Percentiles rank a stretch among this genome's conserved stretches.
phyloP scores from a whole-genome alignment of 2,329 filamentous ascomycete genomes.

The Diaporthe citriasiana region DNA sequence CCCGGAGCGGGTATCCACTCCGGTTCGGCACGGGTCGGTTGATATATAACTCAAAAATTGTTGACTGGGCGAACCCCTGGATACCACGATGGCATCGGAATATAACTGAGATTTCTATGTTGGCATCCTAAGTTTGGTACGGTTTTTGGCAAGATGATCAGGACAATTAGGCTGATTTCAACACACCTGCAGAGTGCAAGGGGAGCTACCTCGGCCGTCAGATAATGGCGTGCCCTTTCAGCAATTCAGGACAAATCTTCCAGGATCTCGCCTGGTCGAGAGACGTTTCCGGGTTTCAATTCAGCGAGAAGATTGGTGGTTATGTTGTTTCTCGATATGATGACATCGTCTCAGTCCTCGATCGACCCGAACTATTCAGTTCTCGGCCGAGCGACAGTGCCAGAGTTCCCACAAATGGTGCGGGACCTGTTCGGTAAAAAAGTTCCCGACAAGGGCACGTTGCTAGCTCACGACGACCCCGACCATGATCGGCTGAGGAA shows the following conservation, averaged over 20 bases:
- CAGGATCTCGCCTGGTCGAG: constrained; percentile 10
- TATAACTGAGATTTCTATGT: background rate
- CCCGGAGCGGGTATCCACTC: background rate
- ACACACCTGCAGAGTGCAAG: background rate
- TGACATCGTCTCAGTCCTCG: constrained; percentile 2
- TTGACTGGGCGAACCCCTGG: background rate
- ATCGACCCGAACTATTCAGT: background rate
- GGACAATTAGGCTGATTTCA: background rate
- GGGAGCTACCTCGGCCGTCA: background rate
- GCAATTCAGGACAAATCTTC: constrained; percentile 5
- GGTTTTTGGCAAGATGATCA: background rate
- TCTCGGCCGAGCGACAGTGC: constrained; percentile 16
- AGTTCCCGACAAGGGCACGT: constrained; percentile 6
- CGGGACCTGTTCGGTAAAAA: background rate
- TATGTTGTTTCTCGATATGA: constrained; percentile 17
- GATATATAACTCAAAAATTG: background rate
- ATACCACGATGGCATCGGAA: background rate
- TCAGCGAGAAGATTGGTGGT: background rate
- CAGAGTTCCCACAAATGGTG: background rate
- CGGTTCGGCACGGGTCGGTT: constrained; percentile 6
- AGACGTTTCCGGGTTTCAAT: background rate
- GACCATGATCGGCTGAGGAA: constrained; percentile 15
- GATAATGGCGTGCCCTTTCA: constrained; percentile 7
- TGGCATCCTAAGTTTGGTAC: too few species aligned
- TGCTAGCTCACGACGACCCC: background rate